phyloP scores from a whole-genome alignment of 1,284 basidiomycete genomes.

The Trametes pubescens region DNA sequence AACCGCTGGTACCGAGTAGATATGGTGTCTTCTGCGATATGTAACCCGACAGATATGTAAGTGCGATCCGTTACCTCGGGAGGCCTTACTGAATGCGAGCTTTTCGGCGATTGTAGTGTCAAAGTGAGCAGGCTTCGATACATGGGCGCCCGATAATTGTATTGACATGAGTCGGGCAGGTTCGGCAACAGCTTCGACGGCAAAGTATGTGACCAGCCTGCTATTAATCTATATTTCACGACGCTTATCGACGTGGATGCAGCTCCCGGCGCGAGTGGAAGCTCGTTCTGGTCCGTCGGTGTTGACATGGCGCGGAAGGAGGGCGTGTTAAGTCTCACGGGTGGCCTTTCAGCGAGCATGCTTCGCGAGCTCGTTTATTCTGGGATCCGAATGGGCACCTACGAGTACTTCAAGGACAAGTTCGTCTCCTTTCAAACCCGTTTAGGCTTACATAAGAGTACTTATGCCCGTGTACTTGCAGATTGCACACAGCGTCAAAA shows the following conservation, averaged over 20 bases:
- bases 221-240: not conserved
- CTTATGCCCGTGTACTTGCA: slow-evolving; percentile 6
- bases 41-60: slow-evolving; percentile 49
- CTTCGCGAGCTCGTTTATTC: slow-evolving; percentile 49
- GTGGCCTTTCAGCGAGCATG: slow-evolving; percentile 48
- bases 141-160: not conserved
- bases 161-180: slow-evolving; percentile 30
- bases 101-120: slow-evolving; percentile 28
- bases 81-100: not conserved
- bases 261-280: slow-evolving; percentile 43
- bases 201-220: slow-evolving; percentile 35
- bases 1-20: slow-evolving; percentile 32
- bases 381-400: slow-evolving; percentile 48
- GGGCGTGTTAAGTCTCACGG: slow-evolving; percentile 45
- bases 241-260: not conserved
- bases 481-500: slow-evolving; percentile 36
- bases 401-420: slow-evolving; percentile 51
- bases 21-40: slow-evolving; percentile 48
- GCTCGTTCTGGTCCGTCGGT: slow-evolving; percentile 47
- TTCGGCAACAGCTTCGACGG: slow-evolving; percentile 48
- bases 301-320: slow-evolving; percentile 46
- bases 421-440: slow-evolving; percentile 35
- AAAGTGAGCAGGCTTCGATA: slow-evolving; percentile 35
- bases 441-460: too few relatives aligned
- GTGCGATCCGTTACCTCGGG: not conserved